Evolutionary conservation across 805 yeast species (phyloP).

Genomic region (Myxozyma vanderwaltii): DNA sequence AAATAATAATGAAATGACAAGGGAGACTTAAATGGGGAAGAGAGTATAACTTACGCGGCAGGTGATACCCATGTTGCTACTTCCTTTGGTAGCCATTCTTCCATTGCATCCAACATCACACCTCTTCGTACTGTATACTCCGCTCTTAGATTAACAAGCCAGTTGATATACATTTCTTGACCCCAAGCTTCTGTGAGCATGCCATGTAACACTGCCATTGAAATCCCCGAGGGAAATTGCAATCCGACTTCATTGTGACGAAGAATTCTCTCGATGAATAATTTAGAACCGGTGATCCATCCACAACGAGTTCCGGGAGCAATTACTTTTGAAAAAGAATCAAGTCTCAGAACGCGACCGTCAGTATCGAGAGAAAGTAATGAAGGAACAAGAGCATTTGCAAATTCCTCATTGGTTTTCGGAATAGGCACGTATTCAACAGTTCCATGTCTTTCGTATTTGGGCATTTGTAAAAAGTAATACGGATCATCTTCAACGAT

Average conservation of each 20-base stretch:
- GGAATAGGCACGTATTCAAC: constrained; percentile 48
- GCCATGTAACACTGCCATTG: constrained; percentile 71
- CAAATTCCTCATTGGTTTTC: constrained; percentile 43
- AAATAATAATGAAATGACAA: too few relatives aligned
- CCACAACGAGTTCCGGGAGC: constrained; percentile 92
- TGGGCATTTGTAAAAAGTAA: constrained; percentile 92
- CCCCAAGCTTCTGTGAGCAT: constrained; percentile 79
- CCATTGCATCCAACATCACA: constrained; percentile 75
- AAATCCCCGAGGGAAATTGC: constrained; percentile 80
- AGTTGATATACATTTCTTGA: constrained; percentile 81
- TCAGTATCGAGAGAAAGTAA: constrained; percentile 75
- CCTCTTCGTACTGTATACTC: constrained; percentile 90
- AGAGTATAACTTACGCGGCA: constrained; percentile 59
- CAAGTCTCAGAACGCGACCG: constrained; percentile 87
- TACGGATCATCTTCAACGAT: constrained; percentile 97
- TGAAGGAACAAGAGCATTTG: constrained; percentile 69
- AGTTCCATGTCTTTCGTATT: constrained; percentile 48
- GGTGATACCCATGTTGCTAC: constrained; percentile 46
- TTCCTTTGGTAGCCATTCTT: constrained; percentile 55
- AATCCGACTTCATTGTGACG: constrained; percentile 79
- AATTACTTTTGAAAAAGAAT: constrained; percentile 85
- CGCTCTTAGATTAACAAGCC: constrained; percentile 73
- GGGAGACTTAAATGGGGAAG: too few relatives aligned
- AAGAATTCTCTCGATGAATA: constrained; percentile 62
- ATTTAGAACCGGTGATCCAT: constrained; percentile 78